Evolutionary conservation across 208 protist species (phyloP).

Genomic region (Wallacemonas sp.): DNA sequence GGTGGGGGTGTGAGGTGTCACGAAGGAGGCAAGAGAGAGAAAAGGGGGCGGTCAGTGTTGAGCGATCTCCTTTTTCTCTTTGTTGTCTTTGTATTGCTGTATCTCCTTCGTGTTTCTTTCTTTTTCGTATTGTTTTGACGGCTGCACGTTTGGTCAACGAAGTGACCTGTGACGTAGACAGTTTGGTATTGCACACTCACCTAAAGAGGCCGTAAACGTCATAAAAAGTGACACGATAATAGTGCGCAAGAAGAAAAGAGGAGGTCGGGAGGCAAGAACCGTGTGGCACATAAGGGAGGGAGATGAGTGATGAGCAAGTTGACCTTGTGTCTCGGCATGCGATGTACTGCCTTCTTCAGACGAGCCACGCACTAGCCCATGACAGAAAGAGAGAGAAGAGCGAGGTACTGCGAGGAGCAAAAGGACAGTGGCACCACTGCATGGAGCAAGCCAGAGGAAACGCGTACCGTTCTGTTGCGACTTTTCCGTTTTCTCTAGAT

Average conservation of each 20-base stretch:
- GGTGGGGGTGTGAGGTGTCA: too few relatives aligned
- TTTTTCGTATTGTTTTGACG: background rate
- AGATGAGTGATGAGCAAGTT: background rate
- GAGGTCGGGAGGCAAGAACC: background rate
- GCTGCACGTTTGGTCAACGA: too few relatives aligned
- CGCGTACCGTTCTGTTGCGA: too few relatives aligned
- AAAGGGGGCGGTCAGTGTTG: too few relatives aligned
- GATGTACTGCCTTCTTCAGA: background rate
- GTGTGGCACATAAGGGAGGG: background rate
- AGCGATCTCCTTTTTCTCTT: background rate
- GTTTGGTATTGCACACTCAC: background rate
- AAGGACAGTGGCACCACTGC: too few relatives aligned
- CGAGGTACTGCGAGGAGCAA: too few relatives aligned
- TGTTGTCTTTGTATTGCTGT: background rate
- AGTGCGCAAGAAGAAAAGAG: background rate
- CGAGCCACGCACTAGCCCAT: too few relatives aligned
- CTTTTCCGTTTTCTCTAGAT: too few relatives aligned
- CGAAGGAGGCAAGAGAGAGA: too few relatives aligned
- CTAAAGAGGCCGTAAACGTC: background rate
- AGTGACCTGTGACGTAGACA: too few relatives aligned
- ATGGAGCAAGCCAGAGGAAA: too few relatives aligned
- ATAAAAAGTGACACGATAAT: background rate
- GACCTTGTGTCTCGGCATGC: background rate
- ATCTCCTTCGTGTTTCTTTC: conserved; percentile 3
- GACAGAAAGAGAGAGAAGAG: background rate